phyloP scores from a whole-genome alignment of 2,329 filamentous ascomycete species.

The Talaromyces sp. region DNA sequence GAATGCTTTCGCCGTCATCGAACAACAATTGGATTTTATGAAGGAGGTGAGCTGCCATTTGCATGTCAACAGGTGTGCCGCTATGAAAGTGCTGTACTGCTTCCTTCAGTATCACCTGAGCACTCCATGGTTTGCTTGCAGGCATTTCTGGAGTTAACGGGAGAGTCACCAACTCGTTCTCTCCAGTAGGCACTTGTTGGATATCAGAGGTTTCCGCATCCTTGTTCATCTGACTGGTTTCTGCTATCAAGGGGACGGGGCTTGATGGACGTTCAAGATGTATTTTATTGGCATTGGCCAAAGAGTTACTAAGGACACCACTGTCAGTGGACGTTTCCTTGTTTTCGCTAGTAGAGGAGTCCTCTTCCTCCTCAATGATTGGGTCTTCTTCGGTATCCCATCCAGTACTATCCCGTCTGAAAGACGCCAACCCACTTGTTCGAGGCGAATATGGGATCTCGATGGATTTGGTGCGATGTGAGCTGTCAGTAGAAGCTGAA shows the following conservation, averaged over 20 bases:
- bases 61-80: slow-evolving; percentile 31
- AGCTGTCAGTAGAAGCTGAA: slow-evolving; percentile 55
- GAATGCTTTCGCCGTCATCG: slow-evolving; percentile 29
- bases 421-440: slow-evolving; percentile 19
- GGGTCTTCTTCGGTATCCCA: slow-evolving; percentile 18
- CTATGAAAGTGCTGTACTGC: slow-evolving; percentile 36
- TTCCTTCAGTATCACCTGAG: slow-evolving; percentile 32
- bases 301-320: slow-evolving; percentile 21
- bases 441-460: slow-evolving; percentile 44
- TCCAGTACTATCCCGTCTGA: slow-evolving; percentile 15
- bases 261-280: slow-evolving; percentile 41
- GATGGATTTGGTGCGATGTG: slow-evolving; percentile 47
- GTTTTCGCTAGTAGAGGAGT: slow-evolving; percentile 13
- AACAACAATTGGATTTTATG: slow-evolving; percentile 36
- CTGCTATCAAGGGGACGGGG: slow-evolving; percentile 29
- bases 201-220: slow-evolving; percentile 4
- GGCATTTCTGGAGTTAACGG: slow-evolving; percentile 26
- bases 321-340: slow-evolving; percentile 17
- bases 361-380: slow-evolving; percentile 14
- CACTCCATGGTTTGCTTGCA: slow-evolving; percentile 33
- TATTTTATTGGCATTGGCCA: slow-evolving; percentile 19
- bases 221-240: slow-evolving; percentile 24
- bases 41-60: slow-evolving; percentile 36
- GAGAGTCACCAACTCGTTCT: slow-evolving; percentile 20
- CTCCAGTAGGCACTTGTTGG: slow-evolving; percentile 11